These are phyloP conservation scores for Eleusine coracana DNA, from an alignment of 176 grass and related monocot genomes.

Conservation along the genomic window DNA sequence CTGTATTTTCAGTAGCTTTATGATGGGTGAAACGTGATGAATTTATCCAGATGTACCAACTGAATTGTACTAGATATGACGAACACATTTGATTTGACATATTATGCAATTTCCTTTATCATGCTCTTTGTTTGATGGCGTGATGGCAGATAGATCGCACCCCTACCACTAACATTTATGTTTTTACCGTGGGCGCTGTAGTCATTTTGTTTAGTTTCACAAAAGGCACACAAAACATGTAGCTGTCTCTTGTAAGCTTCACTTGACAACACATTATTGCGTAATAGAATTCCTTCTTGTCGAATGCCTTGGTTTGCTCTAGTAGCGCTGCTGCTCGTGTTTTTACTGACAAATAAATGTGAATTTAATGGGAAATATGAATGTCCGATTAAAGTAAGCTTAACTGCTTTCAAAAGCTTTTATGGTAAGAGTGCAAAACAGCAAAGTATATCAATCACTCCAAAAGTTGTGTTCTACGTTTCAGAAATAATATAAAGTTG, in stretches of 20 bases:
- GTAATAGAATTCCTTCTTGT: background rate
- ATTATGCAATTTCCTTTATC: background rate
- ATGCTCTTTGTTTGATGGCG: background rate
- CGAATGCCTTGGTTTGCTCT: background rate
- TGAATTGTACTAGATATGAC: conserved; percentile 12
- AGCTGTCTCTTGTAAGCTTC: background rate
- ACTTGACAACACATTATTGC: background rate
- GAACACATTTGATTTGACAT: background rate
- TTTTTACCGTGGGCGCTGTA: background rate
- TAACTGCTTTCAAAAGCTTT: background rate
- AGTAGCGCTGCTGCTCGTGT: background rate
- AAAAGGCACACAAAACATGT: background rate
- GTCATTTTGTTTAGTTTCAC: background rate
- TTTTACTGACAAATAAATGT: background rate
- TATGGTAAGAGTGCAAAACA: background rate
- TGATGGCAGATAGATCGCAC: background rate
- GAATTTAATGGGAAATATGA: background rate
- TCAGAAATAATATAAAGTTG: background rate
- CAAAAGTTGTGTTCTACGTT: background rate
- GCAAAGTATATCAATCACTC: background rate
- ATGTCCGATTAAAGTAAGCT: background rate
- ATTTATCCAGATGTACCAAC: background rate
- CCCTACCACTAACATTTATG: background rate
- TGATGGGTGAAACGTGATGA: background rate
- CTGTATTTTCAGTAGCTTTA: conserved; percentile 11